Percentiles rank a stretch among this genome's conserved stretches.
These are phyloP conservation scores for Climacium dendroides DNA, from an alignment of 225 moss, liverwort and hornwort species.

Conservation along the genomic window DNA sequence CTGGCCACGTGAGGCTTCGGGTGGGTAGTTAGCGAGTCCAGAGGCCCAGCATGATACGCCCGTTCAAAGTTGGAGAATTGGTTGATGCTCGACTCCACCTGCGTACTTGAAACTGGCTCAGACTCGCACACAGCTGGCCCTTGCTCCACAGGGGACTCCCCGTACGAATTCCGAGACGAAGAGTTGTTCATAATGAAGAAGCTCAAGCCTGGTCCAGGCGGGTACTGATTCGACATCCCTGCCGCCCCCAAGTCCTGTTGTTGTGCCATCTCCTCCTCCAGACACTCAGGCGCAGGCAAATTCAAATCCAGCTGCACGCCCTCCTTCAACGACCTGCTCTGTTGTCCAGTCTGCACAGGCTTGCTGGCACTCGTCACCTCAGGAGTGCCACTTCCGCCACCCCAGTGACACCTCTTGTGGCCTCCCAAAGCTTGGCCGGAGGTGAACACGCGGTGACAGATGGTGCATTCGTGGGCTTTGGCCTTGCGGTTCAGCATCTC, in stretches of 20 bases:
- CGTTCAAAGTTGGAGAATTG: conserved; percentile 37
- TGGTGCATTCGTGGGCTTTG: conserved; percentile 72
- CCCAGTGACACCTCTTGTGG: conserved; percentile 97
- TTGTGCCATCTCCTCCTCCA: conserved; percentile 43
- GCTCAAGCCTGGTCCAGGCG: neutral
- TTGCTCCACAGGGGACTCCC: neutral
- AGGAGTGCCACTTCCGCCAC: conserved; percentile 41
- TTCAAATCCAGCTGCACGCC: conserved; percentile 71
- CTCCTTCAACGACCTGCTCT: conserved; percentile 41
- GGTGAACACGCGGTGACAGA: conserved; percentile 67
- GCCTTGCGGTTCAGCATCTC: conserved; percentile 59
- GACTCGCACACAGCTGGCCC: neutral
- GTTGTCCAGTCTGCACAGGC: conserved; percentile 16
- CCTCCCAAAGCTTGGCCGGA: conserved; percentile 96
- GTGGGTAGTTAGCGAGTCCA: conserved; percentile 46
- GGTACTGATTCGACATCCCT: conserved; percentile 3
- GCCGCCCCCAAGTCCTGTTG: conserved; percentile 16
- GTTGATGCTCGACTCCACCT: conserved; percentile 9
- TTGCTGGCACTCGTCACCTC: conserved; percentile 23
- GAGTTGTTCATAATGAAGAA: conserved; percentile 15
- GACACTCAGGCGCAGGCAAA: conserved; percentile 62
- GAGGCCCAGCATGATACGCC: conserved; percentile 20
- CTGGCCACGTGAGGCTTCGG: conserved; percentile 52
- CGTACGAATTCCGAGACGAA: neutral
- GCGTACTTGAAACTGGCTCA: neutral